Evolutionary conservation across 2,329 filamentous ascomycete species (phyloP), one percentile per base, ranked within the genome.

Genomic region (Ophiostoma angusticollis): DNA sequence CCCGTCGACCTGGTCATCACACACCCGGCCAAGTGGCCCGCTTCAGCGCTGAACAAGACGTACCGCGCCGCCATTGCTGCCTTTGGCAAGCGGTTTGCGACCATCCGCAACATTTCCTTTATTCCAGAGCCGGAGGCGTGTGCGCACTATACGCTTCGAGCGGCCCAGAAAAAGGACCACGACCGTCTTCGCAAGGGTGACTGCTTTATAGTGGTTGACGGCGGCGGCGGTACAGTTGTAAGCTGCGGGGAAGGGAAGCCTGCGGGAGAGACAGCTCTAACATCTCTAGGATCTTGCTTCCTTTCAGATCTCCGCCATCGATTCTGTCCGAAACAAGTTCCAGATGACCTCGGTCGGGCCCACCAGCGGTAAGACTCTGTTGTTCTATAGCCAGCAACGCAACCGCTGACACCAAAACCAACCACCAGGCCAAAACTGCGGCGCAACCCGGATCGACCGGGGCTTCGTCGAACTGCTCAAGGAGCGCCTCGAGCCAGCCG

Each of bases 161-260:
- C 44, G 8, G 50, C 50, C 5, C 46, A 47, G 44, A 44, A 44
- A 13, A 30, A 41, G 5, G 47, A 51, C 17, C 41, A 47, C 17
- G 39, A 40, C 1, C 39, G 42, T 3, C 48, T 52, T 28, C 31
- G 43, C 18, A 50, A 49, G 27, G 34, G 27, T 9, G 51, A 52
- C 31, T 51, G 49, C 36, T 52, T 52, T 25, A 46, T 53, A 27
- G 50, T 53, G 6, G 49, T 51, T 6, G 51, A 53, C 23, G 51
- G 50, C 1, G 51, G 51, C 14, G 51, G 51, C 31, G 51, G 51
- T 8, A 53, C 51, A 12, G 50, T 51, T 9, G 39, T 41, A 33
- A 11, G 40, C 31, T 12, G 9, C 18, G 2, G 9, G 11, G 5
- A 18, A 19, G 5, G 5, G 17, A n/a, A 17, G 14, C 14, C 37